Percentiles rank a stretch among this genome's conserved stretches.
Evolutionary conservation across 192 early-diverging fungal genomes (phyloP).

Genomic region (Entophlyctis luteolus): DNA sequence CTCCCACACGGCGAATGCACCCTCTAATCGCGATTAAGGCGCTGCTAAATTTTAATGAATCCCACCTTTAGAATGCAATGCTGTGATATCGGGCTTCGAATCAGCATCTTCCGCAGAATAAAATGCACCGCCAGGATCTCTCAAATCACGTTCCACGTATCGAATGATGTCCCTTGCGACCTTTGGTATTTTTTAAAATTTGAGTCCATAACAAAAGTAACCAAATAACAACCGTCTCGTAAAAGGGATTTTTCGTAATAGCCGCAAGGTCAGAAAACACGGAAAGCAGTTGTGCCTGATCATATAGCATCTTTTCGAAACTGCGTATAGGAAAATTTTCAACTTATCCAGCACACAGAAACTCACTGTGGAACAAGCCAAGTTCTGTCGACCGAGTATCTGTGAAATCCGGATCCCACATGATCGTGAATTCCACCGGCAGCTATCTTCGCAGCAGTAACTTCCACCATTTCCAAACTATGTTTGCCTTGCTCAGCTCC

Average conservation of each 20-base stretch:
- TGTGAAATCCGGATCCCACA: slow-evolving; percentile 41
- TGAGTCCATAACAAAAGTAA: too few relatives aligned
- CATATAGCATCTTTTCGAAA: slow-evolving; percentile 72
- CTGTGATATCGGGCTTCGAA: slow-evolving; percentile 42
- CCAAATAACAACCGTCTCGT: too few relatives aligned
- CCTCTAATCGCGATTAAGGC: slow-evolving; percentile 38
- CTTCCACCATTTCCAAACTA: slow-evolving; percentile 36
- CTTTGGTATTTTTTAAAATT: too few relatives aligned
- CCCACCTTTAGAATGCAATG: slow-evolving; percentile 43
- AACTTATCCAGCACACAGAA: neutral
- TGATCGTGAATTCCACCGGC: slow-evolving; percentile 42
- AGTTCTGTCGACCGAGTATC: slow-evolving; percentile 35
- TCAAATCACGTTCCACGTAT: slow-evolving; percentile 54
- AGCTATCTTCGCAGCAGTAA: slow-evolving; percentile 36
- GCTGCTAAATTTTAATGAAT: neutral
- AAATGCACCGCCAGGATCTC: slow-evolving; percentile 48
- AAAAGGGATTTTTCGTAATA: slow-evolving; percentile 45
- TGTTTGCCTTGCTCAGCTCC: neutral
- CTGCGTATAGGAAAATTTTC: neutral
- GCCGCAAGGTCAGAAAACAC: slow-evolving; percentile 43
- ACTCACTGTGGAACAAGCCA: slow-evolving; percentile 62
- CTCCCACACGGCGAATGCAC: slow-evolving; percentile 64
- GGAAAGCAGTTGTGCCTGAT: slow-evolving; percentile 61
- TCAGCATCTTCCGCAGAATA: slow-evolving; percentile 69
- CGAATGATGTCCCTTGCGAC: slow-evolving; percentile 49